Conservation (phyloP, 495 filamentous ascomycete species). For the Daldinia concentrica region DNA sequence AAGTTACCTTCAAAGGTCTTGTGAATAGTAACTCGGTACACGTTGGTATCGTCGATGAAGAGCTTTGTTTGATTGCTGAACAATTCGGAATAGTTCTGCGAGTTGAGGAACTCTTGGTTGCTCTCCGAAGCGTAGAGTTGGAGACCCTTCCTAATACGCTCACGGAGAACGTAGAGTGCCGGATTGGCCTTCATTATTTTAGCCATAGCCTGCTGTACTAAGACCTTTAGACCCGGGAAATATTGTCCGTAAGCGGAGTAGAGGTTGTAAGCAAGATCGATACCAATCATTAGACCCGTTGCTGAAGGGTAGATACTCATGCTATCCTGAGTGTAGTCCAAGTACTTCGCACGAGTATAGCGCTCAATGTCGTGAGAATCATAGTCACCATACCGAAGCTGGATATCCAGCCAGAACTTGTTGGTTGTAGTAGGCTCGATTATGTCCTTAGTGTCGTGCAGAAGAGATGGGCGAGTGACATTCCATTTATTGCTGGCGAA, state of each 20-base stretch:
- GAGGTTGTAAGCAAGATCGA: slow-evolving; percentile 97
- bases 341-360: slow-evolving; percentile 97
- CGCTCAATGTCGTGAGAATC: slow-evolving; percentile 99
- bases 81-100: slow-evolving; percentile 98
- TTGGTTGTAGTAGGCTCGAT: slow-evolving; percentile 96
- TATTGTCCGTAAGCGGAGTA: slow-evolving; percentile 99
- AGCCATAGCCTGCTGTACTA: slow-evolving; percentile 97
- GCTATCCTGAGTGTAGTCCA: slow-evolving; percentile 98
- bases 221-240: slow-evolving; percentile 96
- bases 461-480: slow-evolving; percentile 88
- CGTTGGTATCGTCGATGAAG: slow-evolving; percentile 99
- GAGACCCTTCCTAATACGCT: slow-evolving; percentile 98
- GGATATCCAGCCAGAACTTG: slow-evolving; percentile 99
- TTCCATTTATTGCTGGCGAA: slow-evolving; percentile 99
- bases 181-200: slow-evolving; percentile 99
- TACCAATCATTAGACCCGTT: slow-evolving; percentile 97
- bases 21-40: slow-evolving; percentile 99
- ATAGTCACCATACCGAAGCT: slow-evolving; percentile 98
- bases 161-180: slow-evolving; percentile 92
- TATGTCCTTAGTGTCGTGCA: slow-evolving; percentile 96
- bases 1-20: slow-evolving; percentile 99
- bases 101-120: slow-evolving; percentile 99
- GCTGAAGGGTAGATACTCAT: slow-evolving; percentile 99
- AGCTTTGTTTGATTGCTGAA: slow-evolving; percentile 99
- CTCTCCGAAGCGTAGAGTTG: slow-evolving; percentile 98